A percentile compares a stretch with the other conserved stretches of the same genome.
Conservation (phyloP, 345 rosid genomes). For the Euphorbia lathyris region DNA sequence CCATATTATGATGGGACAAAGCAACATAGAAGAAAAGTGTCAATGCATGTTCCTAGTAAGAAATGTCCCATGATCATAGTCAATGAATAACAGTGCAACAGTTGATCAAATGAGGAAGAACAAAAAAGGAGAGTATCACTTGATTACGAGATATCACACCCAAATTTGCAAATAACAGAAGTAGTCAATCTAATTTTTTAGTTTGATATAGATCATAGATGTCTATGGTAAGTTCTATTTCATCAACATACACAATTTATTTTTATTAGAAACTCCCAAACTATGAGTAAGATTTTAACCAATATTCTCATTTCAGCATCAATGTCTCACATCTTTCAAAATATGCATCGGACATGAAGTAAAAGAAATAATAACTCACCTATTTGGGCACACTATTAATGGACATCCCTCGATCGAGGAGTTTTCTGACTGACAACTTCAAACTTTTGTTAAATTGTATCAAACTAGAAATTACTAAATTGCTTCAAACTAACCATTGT, state of each 20-base stretch:
- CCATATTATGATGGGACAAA: neutral
- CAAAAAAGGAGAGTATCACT: neutral
- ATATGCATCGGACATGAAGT: neutral
- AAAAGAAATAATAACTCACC: conserved; percentile 37
- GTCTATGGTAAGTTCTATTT: neutral
- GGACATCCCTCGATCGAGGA: conserved; percentile 94
- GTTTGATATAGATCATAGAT: neutral
- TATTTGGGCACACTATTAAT: conserved; percentile 89
- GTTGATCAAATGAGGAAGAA: neutral
- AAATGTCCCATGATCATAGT: neutral
- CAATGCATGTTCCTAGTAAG: neutral
- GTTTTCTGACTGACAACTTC: conserved; percentile 95
- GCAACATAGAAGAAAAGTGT: neutral
- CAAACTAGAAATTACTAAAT: too few relatives aligned
- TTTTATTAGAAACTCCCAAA: neutral
- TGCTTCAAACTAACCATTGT: too few relatives aligned
- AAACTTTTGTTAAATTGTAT: too few relatives aligned
- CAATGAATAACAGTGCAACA: neutral
- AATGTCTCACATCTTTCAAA: neutral
- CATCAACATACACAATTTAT: neutral
- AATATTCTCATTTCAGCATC: too few relatives aligned
- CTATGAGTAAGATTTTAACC: too few relatives aligned
- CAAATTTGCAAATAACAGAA: neutral
- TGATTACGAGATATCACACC: neutral
- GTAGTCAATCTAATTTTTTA: conserved; percentile 3